These are phyloP conservation scores for Dryadomyces sulphureus DNA, from an alignment of 2,329 filamentous ascomycete species.

Conservation along the genomic window DNA sequence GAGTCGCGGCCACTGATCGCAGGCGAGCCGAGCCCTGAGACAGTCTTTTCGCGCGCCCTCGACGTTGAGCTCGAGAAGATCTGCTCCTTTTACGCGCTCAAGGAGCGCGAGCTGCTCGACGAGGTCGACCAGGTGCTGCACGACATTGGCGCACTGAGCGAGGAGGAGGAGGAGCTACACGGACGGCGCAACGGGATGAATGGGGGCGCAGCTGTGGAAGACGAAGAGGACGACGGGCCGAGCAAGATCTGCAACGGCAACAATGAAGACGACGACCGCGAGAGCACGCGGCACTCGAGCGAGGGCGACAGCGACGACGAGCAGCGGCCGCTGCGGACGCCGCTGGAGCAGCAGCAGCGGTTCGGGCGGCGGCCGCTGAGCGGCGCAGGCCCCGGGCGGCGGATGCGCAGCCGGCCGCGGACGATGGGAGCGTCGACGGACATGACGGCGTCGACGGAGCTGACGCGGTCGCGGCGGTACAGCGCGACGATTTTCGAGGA, in stretches of 20 bases:
- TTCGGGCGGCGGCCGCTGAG: neutral
- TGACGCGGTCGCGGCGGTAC: conserved; percentile 43
- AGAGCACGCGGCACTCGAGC: conserved; percentile 29
- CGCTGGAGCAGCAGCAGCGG: conserved; percentile 1
- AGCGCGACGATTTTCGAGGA: conserved; percentile 56
- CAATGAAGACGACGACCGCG: conserved; percentile 11
- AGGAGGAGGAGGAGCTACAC: conserved; percentile 29
- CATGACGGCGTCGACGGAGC: conserved; percentile 47
- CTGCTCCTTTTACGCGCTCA: conserved; percentile 74
- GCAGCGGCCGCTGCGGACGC: conserved; percentile 19
- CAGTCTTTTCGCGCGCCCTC: conserved; percentile 65
- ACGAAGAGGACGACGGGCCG: neutral
- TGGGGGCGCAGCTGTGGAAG: neutral
- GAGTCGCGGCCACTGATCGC: conserved; percentile 75
- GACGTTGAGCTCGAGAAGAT: conserved; percentile 91
- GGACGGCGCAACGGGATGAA: neutral
- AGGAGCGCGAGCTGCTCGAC: conserved; percentile 74
- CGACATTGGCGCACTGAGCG: conserved; percentile 57
- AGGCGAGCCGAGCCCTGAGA: conserved; percentile 55
- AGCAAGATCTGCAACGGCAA: conserved; percentile 11
- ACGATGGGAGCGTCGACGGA: conserved; percentile 30
- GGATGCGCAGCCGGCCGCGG: conserved; percentile 4
- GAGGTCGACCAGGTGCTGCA: conserved; percentile 65
- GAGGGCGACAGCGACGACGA: conserved; percentile 48
- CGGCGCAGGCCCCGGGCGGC: neutral